Conservation (phyloP, 1,284 basidiomycete species). For the Xerocomus nothofagi region DNA sequence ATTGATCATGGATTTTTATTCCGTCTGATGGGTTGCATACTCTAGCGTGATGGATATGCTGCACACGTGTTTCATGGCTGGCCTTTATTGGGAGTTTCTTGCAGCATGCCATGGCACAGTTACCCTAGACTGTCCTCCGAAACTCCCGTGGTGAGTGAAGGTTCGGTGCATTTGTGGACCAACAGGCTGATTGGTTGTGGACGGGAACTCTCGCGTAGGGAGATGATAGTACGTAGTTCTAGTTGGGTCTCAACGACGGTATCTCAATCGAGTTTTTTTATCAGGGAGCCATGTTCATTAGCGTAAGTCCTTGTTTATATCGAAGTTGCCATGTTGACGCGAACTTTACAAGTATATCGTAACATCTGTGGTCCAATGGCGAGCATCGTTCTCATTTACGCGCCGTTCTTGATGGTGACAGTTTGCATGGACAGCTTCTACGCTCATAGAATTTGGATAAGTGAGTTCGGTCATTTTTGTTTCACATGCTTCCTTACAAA, state of each 20-base stretch:
- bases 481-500: neutral
- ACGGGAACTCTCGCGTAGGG: neutral
- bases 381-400: neutral
- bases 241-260: neutral
- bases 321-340: neutral
- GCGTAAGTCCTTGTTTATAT: conserved; percentile 5
- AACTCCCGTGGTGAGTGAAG: conserved; percentile 10
- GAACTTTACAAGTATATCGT: conserved; percentile 4
- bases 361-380: conserved; percentile 17
- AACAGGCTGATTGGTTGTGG: neutral
- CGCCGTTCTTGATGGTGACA: neutral
- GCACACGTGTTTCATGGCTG: neutral
- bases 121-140: neutral
- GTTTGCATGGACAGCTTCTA: conserved; percentile 11
- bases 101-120: neutral
- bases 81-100: conserved; percentile 1
- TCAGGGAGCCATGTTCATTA: conserved; percentile 1
- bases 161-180: neutral
- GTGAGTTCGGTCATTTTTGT: neutral
- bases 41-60: conserved; percentile 5
- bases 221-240: conserved; percentile 4
- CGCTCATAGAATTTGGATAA: conserved; percentile 20
- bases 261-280: neutral
- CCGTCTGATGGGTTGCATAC: neutral
- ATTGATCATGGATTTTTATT: neutral